Evolutionary conservation across 306 rosid species (phyloP).

Genomic region (Trifolium repens): DNA sequence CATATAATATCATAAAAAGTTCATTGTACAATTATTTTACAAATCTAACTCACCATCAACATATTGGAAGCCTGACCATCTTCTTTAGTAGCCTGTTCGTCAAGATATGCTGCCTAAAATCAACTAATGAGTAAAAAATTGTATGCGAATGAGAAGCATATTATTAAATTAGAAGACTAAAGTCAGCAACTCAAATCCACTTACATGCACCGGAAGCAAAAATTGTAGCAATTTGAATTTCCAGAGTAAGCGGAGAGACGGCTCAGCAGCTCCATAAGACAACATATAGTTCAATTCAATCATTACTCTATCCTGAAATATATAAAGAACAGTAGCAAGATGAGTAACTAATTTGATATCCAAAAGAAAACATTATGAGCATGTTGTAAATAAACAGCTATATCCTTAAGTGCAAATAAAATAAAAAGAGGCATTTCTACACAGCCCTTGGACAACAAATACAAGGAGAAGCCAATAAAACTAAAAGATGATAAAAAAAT

Average conservation of each 20-base stretch:
- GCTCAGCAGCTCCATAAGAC: slow-evolving; percentile 89
- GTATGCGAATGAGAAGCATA: slow-evolving; percentile 33
- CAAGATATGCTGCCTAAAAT: slow-evolving; percentile 84
- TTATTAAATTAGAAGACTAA: neutral
- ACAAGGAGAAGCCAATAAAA: slow-evolving; percentile 32
- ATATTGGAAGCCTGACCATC: slow-evolving; percentile 55
- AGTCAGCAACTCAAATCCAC: slow-evolving; percentile 40
- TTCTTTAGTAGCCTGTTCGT: slow-evolving; percentile 51
- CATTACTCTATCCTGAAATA: slow-evolving; percentile 72
- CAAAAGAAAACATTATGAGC: slow-evolving; percentile 9
- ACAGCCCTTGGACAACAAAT: slow-evolving; percentile 25
- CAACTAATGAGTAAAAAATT: slow-evolving; percentile 44
- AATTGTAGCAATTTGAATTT: slow-evolving; percentile 71
- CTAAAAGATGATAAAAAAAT: slow-evolving; percentile 17
- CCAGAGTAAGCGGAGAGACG: slow-evolving; percentile 75
- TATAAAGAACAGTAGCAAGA: slow-evolving; percentile 36
- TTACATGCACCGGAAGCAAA: slow-evolving; percentile 82
- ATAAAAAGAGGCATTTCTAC: slow-evolving; percentile 23
- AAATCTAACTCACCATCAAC: slow-evolving; percentile 78
- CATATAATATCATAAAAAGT: slow-evolving; percentile 28
- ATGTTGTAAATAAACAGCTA: slow-evolving; percentile 8
- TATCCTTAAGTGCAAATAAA: slow-evolving; percentile 13
- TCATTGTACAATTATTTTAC: slow-evolving; percentile 22
- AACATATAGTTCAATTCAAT: slow-evolving; percentile 92
- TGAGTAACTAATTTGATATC: slow-evolving; percentile 39